phyloP scores from a whole-genome alignment of 2,329 filamentous ascomycete species.

The Ceratocystiopsis brevicomis region DNA sequence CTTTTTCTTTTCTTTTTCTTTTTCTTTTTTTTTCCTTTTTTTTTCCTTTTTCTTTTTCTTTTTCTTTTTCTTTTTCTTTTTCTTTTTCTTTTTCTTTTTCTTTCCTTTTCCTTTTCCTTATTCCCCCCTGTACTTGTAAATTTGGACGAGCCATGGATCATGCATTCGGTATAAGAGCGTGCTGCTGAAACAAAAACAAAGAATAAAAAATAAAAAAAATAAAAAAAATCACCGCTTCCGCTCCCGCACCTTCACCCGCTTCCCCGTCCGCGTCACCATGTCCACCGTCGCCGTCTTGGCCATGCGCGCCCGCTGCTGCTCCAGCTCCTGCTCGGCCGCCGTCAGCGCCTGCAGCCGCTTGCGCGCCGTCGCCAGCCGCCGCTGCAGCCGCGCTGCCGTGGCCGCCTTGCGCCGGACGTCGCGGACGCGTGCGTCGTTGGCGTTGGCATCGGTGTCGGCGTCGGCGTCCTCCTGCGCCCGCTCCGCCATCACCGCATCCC shows the following conservation, averaged over 20 bases:
- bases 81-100: neutral
- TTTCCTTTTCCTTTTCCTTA: neutral
- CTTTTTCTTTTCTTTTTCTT: neutral
- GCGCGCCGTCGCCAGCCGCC: slow-evolving; percentile 29
- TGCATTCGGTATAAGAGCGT: too few species aligned
- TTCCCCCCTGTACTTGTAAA: too few species aligned
- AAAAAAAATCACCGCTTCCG: slow-evolving; percentile 32
- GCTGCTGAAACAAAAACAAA: too few species aligned
- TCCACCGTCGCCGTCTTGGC: slow-evolving; percentile 44
- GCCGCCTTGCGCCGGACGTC: slow-evolving; percentile 16
- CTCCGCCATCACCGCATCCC: slow-evolving; percentile 17
- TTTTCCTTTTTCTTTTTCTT: neutral
- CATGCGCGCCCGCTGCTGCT: slow-evolving; percentile 42
- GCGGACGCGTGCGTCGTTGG: slow-evolving; percentile 6
- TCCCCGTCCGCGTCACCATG: slow-evolving; percentile 38
- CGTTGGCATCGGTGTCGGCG: slow-evolving; percentile 15
- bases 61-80: neutral
- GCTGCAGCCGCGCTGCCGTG: slow-evolving; percentile 26
- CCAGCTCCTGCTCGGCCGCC: slow-evolving; percentile 37
- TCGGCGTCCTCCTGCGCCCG: slow-evolving; percentile 13
- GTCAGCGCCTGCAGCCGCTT: slow-evolving; percentile 35
- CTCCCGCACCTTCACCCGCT: slow-evolving; percentile 43
- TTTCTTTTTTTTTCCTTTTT: neutral
- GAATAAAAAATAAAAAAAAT: neutral
- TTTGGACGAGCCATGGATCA: too few species aligned